Evolutionary conservation across 345 rosid species (phyloP), one percentile per base, ranked within the genome.

Genomic region (Diplotaxis tenuifolia): DNA sequence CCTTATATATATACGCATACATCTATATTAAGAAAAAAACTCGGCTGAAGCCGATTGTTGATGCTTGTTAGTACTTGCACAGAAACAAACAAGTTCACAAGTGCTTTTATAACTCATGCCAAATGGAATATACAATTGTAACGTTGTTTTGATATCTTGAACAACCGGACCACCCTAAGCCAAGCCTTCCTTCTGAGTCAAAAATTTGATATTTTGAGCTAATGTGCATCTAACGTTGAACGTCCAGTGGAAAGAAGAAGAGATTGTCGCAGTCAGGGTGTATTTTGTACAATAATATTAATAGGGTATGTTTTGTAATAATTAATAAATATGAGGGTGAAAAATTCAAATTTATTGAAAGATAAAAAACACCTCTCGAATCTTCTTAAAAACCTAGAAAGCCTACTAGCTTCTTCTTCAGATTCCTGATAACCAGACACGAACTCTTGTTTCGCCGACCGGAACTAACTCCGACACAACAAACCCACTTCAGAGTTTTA

Each of bases 381-480:
- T 18, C 75, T 75, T 76, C 79, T 3, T 76, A 70, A 76, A 45
- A 76, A 70, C 75, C 79, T 76, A 76, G 61, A 62, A 47, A 69
- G 58, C 65, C 74, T 67, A 42, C 62, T 27, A 14, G 18, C 28
- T 36, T 21, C 21, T 45, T 38, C 63, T 73, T 49, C 62, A 40
- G 65, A 31, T 42, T 21, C 57, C 79, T 69, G 65, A 75, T 45
- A 55, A 21, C 12, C 66, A 16, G 61, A 69, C 66, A 70, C 75
- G 63, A 69, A 45, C 79, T 63, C 69, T 27, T 9, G 49, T 15
- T 10, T 19, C 61, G 66, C 22, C 75, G 32, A 55, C 23, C 66
- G 6, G 22, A 70, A 56, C 31, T 55, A 27, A 56, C 40, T 54
- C 60, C 36, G 42, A 63, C 7, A 61, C 55, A 22, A 45, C n/a